Evolutionary conservation across 2,329 filamentous ascomycete genomes (phyloP).

Genomic region (Diaporthe citrichinensis): DNA sequence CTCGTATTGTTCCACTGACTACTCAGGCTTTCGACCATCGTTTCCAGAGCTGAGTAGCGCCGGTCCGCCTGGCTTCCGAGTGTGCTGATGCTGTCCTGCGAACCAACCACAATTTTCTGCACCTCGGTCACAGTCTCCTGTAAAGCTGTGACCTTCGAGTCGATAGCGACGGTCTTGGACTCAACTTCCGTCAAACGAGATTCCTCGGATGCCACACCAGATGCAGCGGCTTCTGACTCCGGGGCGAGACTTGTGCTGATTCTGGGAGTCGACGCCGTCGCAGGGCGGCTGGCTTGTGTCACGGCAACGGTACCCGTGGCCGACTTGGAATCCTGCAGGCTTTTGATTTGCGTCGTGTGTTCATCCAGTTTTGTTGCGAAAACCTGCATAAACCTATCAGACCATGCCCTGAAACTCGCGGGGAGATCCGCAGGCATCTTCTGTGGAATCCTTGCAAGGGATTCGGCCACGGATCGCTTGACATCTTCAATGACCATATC

Average conservation of each 20-base stretch:
- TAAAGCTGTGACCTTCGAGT: background rate
- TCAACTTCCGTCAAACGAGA: background rate
- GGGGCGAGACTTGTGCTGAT: background rate
- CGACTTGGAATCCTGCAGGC: background rate
- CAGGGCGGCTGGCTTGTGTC: background rate
- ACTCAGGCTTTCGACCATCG: constrained; percentile 33
- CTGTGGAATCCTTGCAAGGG: background rate
- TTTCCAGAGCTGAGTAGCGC: constrained; percentile 24
- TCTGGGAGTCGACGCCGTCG: background rate
- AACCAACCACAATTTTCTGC: background rate
- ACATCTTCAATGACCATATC: constrained; percentile 5
- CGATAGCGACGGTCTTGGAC: constrained; percentile 14
- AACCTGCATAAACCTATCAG: constrained; percentile 5
- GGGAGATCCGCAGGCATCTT: constrained; percentile 6
- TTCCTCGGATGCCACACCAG: constrained; percentile 6
- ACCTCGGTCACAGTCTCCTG: constrained; percentile 1
- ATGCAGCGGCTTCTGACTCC: background rate
- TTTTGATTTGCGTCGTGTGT: background rate
- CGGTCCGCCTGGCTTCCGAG: background rate
- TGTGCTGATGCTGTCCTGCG: background rate
- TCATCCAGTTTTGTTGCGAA: constrained; percentile 4
- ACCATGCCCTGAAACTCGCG: constrained; percentile 16
- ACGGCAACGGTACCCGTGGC: background rate
- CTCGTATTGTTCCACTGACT: constrained; percentile 38
- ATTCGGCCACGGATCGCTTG: constrained; percentile 4